phyloP scores from a whole-genome alignment of 345 rosid species.

The Sapria himalayana region DNA sequence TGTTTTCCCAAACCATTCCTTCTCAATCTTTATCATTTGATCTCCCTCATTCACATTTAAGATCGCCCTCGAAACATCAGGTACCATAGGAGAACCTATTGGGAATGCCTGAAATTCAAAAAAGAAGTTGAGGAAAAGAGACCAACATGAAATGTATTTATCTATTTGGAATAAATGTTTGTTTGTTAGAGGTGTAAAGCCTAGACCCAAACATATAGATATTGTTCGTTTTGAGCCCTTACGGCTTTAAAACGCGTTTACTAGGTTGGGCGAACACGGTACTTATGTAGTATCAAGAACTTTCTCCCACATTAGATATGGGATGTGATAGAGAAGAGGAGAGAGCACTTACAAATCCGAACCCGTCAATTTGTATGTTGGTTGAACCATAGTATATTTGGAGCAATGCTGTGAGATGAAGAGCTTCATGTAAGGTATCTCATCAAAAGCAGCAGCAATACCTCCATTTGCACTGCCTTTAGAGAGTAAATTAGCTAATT shows the following conservation, averaged over 20 bases:
- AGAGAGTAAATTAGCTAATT: no score
- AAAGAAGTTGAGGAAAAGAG: neutral
- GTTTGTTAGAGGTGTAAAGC: no score
- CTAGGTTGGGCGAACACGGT: no score
- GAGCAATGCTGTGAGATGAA: constrained; percentile 10
- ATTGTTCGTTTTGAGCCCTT: no score
- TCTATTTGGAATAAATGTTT: no score
- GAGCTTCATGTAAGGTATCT: constrained; percentile 10
- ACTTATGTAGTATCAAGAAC: no score
- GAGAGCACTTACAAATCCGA: constrained; percentile 24
- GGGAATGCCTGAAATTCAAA: constrained; percentile 7
- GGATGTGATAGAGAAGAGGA: no score
- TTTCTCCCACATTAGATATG: no score
- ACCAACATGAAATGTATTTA: no score
- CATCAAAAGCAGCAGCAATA: constrained; percentile 19
- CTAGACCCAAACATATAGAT: no score
- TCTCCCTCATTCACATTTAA: constrained; percentile 9
- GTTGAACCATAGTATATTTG: constrained; percentile 10
- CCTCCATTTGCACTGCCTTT: constrained; percentile 13
- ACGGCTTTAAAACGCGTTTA: no score
- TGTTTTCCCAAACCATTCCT: constrained; percentile 4
- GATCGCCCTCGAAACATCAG: constrained; percentile 10
- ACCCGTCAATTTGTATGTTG: constrained; percentile 13
- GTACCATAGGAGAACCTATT: constrained; percentile 9
- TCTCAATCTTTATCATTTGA: no score